phyloP scores from a whole-genome alignment of 192 early-diverging fungal species.

The Podila clonocystis region DNA sequence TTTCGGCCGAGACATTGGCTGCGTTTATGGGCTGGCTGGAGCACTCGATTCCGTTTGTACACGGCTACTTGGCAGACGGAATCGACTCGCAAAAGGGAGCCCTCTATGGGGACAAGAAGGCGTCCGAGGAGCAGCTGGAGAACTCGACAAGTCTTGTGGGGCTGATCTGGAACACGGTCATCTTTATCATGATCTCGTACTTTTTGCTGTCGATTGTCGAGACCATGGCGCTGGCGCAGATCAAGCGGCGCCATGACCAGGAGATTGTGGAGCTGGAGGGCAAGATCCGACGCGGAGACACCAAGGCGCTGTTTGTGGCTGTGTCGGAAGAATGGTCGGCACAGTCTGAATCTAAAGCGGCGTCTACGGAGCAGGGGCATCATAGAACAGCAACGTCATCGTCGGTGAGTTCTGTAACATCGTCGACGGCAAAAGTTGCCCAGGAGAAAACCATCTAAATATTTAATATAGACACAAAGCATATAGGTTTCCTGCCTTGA shows the following conservation, averaged over 20 bases:
- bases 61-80: conserved; percentile 52
- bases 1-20: conserved; percentile 82
- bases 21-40: conserved; percentile 66
- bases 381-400: background rate
- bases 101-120: conserved; percentile 4
- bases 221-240: conserved; percentile 79
- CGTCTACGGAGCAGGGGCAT: background rate
- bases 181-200: conserved; percentile 85
- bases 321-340: conserved; percentile 29
- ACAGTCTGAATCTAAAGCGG: conserved; percentile 6
- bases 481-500: background rate
- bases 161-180: conserved; percentile 81
- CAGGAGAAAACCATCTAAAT: background rate
- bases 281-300: conserved; percentile 45
- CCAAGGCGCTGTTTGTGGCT: conserved; percentile 28
- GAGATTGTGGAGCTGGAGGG: conserved; percentile 50
- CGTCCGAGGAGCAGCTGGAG: conserved; percentile 31
- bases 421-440: background rate
- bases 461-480: too few species aligned
- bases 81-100: conserved; percentile 43
- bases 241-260: conserved; percentile 63
- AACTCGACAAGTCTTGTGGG: conserved; percentile 65
- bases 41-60: conserved; percentile 63
- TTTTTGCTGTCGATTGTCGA: conserved; percentile 88
- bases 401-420: background rate